Conservation (phyloP, 129 eudicot genomes). For the Logfia minima region DNA sequence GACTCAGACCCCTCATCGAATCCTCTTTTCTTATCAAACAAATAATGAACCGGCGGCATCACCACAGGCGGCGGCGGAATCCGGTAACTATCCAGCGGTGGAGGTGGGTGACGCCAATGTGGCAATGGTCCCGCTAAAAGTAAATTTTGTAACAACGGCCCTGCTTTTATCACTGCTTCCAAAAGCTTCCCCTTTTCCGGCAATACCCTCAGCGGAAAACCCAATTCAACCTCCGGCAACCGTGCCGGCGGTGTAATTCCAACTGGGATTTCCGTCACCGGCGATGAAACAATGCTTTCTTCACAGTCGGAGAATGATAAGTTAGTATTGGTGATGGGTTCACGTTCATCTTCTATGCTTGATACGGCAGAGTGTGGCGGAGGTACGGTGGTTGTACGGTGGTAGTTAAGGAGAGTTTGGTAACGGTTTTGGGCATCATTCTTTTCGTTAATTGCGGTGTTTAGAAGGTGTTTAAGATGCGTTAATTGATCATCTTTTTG, state of each 20-base stretch:
- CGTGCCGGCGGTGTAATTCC: constrained; percentile 15
- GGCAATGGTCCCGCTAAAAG: constrained; percentile 90
- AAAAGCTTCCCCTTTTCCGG: constrained; percentile 83
- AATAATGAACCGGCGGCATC: constrained; percentile 22
- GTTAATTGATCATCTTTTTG: constrained; percentile 51
- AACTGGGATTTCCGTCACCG: constrained; percentile 30
- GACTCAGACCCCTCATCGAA: constrained; percentile 44
- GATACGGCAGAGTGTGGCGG: constrained; percentile 51
- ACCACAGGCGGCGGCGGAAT: constrained; percentile 72
- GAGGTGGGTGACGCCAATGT: constrained; percentile 94
- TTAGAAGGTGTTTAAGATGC: constrained; percentile 51
- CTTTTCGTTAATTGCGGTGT: constrained; percentile 47
- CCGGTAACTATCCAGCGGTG: constrained; percentile 58
- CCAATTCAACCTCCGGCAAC: constrained; percentile 28
- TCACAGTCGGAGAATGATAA: constrained; percentile 79
- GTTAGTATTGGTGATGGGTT: constrained; percentile 32
- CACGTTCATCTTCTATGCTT: constrained; percentile 60
- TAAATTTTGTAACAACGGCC: constrained; percentile 77
- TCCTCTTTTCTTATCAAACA: constrained; percentile 50
- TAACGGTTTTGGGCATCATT: constrained; percentile 57
- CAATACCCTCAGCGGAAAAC: constrained; percentile 38
- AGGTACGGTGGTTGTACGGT: constrained; percentile 24
- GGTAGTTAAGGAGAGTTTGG: constrained; percentile 36
- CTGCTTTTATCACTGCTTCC: constrained; percentile 83
- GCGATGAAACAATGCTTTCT: constrained; percentile 82